Percentiles rank a stretch among this genome's conserved stretches.
phyloP scores from a whole-genome alignment of 2,329 filamentous ascomycete species.

The Colletotrichum kahawae region DNA sequence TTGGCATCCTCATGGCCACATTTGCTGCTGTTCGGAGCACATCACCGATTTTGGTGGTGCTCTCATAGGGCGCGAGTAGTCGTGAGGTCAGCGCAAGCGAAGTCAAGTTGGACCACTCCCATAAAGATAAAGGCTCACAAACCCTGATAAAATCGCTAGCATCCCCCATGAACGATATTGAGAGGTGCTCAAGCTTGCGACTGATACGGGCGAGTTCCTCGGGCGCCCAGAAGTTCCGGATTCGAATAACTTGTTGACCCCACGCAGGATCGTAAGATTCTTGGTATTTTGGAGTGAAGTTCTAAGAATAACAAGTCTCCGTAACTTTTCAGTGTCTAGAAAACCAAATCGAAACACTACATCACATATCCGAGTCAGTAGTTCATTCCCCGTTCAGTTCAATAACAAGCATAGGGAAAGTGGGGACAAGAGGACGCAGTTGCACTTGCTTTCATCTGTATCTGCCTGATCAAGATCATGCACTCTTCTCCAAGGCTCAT shows the following conservation, averaged over 20 bases:
- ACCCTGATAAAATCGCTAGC: background rate
- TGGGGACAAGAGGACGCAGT: background rate
- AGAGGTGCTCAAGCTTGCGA: background rate
- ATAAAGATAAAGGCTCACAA: background rate
- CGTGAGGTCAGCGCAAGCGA: background rate
- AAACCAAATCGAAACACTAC: too few relatives aligned
- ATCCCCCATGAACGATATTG: background rate
- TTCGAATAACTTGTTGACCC: too few relatives aligned
- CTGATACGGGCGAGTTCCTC: too few relatives aligned
- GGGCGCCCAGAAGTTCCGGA: too few relatives aligned
- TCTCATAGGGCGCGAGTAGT: background rate
- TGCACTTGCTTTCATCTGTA: background rate
- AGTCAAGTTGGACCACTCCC: background rate
- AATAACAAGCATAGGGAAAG: background rate
- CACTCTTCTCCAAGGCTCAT: background rate
- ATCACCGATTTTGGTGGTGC: rapidly evolving
- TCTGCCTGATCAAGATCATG: background rate
- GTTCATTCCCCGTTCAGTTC: background rate
- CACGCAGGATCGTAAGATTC: too few relatives aligned
- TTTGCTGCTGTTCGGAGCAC: background rate
- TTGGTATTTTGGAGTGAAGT: background rate
- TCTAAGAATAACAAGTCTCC: background rate
- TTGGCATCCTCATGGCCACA: background rate
- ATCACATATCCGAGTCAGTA: too few relatives aligned
- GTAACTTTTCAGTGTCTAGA: rapidly evolving